These are phyloP conservation scores for Chlamydomonas eustigma DNA, from an alignment of 139 green algal genomes.

Conservation along the genomic window DNA sequence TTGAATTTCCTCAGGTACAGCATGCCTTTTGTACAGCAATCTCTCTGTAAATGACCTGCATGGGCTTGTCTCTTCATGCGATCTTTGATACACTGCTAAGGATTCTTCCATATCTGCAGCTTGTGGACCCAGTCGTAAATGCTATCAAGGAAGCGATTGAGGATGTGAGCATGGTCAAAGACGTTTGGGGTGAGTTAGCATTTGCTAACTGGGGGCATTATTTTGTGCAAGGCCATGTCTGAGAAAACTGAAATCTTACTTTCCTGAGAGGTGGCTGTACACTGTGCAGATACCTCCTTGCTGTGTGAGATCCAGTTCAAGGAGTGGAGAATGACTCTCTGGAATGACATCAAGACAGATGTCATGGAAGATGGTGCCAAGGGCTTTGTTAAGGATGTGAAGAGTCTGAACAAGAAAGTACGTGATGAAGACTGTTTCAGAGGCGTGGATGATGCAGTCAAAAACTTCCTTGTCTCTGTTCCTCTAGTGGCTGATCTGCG, in stretches of 20 bases:
- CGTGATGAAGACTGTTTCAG: slow-evolving; percentile 71
- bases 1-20: slow-evolving; percentile 80
- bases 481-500: slow-evolving; percentile 75
- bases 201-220: not conserved
- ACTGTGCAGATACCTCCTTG: slow-evolving; percentile 22
- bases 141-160: slow-evolving; percentile 44
- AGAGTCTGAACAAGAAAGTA: slow-evolving; percentile 53
- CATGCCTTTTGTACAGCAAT: no score
- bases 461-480: slow-evolving; percentile 77
- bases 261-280: not conserved
- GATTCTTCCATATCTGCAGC: slow-evolving; percentile 11
- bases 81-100: no score
- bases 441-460: slow-evolving; percentile 62
- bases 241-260: no score
- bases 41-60: not conserved
- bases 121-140: slow-evolving; percentile 32
- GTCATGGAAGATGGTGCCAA: slow-evolving; percentile 85
- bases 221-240: not conserved
- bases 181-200: slow-evolving; percentile 52
- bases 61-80: not conserved
- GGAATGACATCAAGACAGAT: slow-evolving; percentile 71
- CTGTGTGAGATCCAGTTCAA: slow-evolving; percentile 69
- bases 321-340: slow-evolving; percentile 69
- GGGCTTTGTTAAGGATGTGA: slow-evolving; percentile 79
- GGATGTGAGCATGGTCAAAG: slow-evolving; percentile 71